Percentiles rank a stretch among this genome's conserved stretches.
Evolutionary conservation across 805 yeast genomes (phyloP).

Genomic region (Cyberlindnera petersonii): DNA sequence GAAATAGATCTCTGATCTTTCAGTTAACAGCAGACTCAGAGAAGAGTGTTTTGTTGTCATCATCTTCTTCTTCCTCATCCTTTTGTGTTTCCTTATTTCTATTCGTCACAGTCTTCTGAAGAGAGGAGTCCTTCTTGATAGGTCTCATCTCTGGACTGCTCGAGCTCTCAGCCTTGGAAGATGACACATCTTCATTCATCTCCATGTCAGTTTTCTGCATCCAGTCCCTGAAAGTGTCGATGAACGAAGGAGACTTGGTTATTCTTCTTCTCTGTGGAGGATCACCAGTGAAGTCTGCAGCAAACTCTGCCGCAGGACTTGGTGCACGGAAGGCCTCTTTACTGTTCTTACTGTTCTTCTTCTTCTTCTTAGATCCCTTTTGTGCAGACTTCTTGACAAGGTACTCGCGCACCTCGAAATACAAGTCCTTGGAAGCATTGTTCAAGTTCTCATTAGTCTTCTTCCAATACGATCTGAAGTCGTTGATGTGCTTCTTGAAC

Average conservation of each 20-base stretch:
- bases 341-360: no score
- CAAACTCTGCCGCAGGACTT: constrained; percentile 28
- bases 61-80: constrained; percentile 6
- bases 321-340: constrained; percentile 5
- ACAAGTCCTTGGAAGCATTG: constrained; percentile 74
- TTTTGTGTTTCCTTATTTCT: constrained; percentile 3
- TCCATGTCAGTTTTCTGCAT: constrained; percentile 29
- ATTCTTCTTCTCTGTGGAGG: constrained; percentile 22
- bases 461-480: constrained; percentile 82
- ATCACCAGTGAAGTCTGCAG: constrained; percentile 64
- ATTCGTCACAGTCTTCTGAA: constrained; percentile 2
- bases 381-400: constrained; percentile 43
- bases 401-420: constrained; percentile 79
- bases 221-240: constrained; percentile 33
- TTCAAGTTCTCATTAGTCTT: constrained; percentile 65
- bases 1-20: no score
- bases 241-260: constrained; percentile 25
- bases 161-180: constrained; percentile 9
- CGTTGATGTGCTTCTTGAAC: constrained; percentile 82
- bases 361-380: constrained; percentile 17
- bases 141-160: constrained; percentile 13
- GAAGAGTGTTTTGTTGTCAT: constrained; percentile 16
- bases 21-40: not conserved
- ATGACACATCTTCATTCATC: constrained; percentile 9
- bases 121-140: not conserved